Base-by-base conservation (phyloP, 1,284 basidiomycete genomes). In the Thecaphora thlaspeos region DNA sequence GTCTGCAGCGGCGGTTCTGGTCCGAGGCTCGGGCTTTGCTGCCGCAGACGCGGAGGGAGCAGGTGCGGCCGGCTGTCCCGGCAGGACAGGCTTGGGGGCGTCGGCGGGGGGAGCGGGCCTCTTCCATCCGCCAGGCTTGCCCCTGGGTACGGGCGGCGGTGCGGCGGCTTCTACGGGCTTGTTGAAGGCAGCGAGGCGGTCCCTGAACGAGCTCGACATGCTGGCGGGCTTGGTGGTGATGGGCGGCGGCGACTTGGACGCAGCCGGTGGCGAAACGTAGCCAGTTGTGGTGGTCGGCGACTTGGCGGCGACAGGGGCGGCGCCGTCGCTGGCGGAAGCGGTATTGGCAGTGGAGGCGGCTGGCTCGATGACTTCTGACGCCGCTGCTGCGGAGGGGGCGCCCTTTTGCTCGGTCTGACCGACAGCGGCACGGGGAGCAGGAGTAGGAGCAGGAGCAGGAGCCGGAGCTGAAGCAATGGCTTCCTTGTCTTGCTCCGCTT, bases 151-250 rank as follows among this genome's bases (percentile, higher is more conserved):
- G 15, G 69, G 42, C 12, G 74, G 75, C 17, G 73, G 75, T 23
- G 73, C 62, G 14, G 62, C 55, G 2, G 58, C 39, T 14, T 70
- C 64, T 4, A 49, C 60, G 0, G 72, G 67, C 48, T 76, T 73
- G 55, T 77, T 76, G 61, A 77, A 77, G 12, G 75, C 74, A 4
- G 75, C 75, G 21, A 77, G 68, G 17, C 75, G 66, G n/a, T 76
- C 74, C 15, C 69, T 63, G 42, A 74, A 64, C 4, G 72, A 63
- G 50, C 52, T 67, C n/a, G 68, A 71, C 48, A 72, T 54, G 40
- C 61, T 56, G 9, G 48, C 43, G 19, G 70, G 71, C 55, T 75
- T 63, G 37, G 72, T 28, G 8, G 65, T 51, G 36, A 62, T 46
- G 12, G 61, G 41, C 11, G 66, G 65, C 7, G 63, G 56, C 28